Evolutionary conservation across 371 early-diverging fungal genomes (phyloP).

Genomic region (Lichtheimia ornata): DNA sequence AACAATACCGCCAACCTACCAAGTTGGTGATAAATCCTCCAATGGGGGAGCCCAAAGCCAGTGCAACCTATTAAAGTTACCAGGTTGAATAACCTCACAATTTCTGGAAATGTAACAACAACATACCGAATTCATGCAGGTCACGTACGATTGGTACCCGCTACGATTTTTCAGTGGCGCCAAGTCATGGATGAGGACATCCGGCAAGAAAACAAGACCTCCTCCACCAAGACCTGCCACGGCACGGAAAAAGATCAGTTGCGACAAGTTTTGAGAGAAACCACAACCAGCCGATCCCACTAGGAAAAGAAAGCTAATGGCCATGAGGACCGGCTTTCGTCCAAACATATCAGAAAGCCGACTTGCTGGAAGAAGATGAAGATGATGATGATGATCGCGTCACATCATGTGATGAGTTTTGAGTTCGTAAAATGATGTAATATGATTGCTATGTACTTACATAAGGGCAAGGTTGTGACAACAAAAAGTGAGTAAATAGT

Average conservation of each 20-base stretch:
- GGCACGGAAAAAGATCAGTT: conserved; percentile 76
- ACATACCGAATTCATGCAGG: conserved; percentile 41
- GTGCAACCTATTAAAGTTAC: conserved; percentile 23
- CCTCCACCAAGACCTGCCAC: conserved; percentile 81
- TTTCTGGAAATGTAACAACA: neutral
- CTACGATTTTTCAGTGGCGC: conserved; percentile 35
- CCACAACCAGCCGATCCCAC: conserved; percentile 53
- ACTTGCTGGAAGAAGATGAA: no score
- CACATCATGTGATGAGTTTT: conserved; percentile 32
- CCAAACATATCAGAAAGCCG: conserved; percentile 38
- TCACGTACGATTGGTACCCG: conserved; percentile 42
- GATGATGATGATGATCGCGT: no score
- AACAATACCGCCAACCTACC: conserved; percentile 69
- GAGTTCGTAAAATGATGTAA: neutral
- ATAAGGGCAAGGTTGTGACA: conserved; percentile 76
- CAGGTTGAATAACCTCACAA: neutral
- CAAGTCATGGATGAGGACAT: conserved; percentile 34
- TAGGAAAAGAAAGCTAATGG: conserved; percentile 30
- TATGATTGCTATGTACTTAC: conserved; percentile 37
- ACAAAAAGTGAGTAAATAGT: conserved; percentile 74
- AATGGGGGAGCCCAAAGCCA: conserved; percentile 38
- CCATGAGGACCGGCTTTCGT: conserved; percentile 32
- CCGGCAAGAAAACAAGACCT: conserved; percentile 51
- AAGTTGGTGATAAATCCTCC: conserved; percentile 56
- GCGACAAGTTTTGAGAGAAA: conserved; percentile 51